Evolutionary conservation across 2,329 filamentous ascomycete genomes (phyloP), one percentile per base, ranked within the genome.

Genomic region (Cercospora sesami): DNA sequence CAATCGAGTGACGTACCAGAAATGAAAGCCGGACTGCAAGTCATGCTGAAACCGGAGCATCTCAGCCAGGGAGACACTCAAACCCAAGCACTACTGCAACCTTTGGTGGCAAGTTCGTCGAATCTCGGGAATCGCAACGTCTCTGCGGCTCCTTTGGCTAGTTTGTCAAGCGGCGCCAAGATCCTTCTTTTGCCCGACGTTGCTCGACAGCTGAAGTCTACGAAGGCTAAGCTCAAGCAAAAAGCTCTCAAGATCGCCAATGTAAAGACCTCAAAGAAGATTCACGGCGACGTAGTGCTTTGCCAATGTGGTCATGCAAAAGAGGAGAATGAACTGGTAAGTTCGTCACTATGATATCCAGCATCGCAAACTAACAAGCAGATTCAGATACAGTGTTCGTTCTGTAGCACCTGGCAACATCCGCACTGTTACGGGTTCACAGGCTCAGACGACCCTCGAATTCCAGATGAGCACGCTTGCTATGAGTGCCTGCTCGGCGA

Each of bases 351-450:
- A 16, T 31, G 14, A 33, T 7, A 26, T 58, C 10, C 26, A 58
- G n/a, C 59, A 60, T 16, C 21, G 23, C 36, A 12, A 12, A 66
- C 12, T 62, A 30, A 60, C 30, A 5, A n/a, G 67, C 59, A 67
- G 21, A 64, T 67, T 28, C 48, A 84, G 82, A 72, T 83, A n/a
- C 63, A 78, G 65, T 85, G 83, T 69, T 66, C 71, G 12, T 83
- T 80, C 68, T 85, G 83, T 70, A 71, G 77, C 42, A 81, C 76
- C 9, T 81, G 78, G 72, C 83, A 85, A 69, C 83, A 85, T 74
- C 64, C 79, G 28, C 72, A 78, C 45, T 85, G 83, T 72, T 83
- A 84, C 67, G 83, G 83, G 5, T 84, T 81, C 69, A 72, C 73
- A 8, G 75, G 70, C 21, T 31, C 65, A 1, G 68, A 76, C n/a